Evolutionary conservation across 352 stramenopile genomes (phyloP).

Genomic region (Hyaloperonospora arabidopsidis): DNA sequence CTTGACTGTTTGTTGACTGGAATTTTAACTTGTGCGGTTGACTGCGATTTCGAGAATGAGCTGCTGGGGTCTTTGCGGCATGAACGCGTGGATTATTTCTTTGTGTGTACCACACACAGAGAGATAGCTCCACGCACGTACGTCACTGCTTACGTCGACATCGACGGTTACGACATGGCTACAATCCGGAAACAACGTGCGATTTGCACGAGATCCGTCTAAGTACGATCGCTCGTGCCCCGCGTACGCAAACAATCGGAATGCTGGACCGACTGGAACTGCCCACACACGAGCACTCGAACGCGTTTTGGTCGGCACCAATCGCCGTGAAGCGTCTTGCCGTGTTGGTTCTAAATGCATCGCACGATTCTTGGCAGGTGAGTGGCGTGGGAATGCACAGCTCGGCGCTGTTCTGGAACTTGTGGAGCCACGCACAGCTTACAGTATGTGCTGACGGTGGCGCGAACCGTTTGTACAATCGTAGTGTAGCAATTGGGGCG

Average conservation of each 20-base stretch:
- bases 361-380: conserved; percentile 41
- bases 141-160: no score
- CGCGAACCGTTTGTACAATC: conserved; percentile 91
- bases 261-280: background rate
- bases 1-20: conserved; percentile 11
- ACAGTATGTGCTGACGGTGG: conserved; percentile 92
- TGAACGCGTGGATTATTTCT: no score
- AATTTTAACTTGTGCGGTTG: no score
- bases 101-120: no score
- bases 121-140: no score
- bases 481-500: conserved; percentile 30
- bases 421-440: conserved; percentile 57
- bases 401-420: conserved; percentile 57
- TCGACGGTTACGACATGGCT: no score
- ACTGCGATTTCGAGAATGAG: no score
- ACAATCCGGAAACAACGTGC: background rate
- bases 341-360: conserved; percentile 55
- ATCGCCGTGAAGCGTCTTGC: conserved; percentile 35
- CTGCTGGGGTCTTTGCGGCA: no score
- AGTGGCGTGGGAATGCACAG: conserved; percentile 10
- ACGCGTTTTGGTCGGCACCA: conserved; percentile 47
- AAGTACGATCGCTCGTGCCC: background rate
- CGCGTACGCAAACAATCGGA: background rate
- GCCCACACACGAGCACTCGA: conserved; percentile 36
- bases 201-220: background rate